Percentiles rank a stretch among this genome's conserved stretches.
These are phyloP conservation scores for Leccinum olivaceopallidum DNA, from an alignment of 768 basidiomycete genomes.

Conservation along the genomic window DNA sequence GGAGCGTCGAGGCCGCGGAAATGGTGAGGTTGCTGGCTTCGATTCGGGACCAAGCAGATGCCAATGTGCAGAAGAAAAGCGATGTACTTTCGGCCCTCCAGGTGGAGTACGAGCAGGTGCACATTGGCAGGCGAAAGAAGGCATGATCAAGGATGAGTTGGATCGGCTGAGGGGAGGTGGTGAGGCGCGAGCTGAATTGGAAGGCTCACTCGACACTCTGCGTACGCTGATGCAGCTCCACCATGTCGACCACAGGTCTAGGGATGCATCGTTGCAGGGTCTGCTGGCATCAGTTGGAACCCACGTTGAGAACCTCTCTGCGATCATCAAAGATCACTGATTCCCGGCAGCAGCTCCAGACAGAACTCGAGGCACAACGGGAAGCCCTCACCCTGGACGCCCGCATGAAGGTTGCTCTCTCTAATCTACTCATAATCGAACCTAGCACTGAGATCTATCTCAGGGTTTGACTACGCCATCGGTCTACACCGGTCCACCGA, in stretches of 20 bases:
- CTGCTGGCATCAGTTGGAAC: constrained; percentile 48
- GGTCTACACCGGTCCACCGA: constrained; percentile 26
- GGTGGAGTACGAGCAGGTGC: constrained; percentile 42
- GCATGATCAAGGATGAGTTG: constrained; percentile 51
- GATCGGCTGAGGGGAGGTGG: constrained; percentile 42
- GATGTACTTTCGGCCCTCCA: constrained; percentile 39
- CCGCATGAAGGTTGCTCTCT: constrained; percentile 37
- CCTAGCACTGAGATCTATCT: constrained; percentile 9
- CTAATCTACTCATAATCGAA: neutral
- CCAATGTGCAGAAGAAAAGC: constrained; percentile 44
- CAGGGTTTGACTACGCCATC: constrained; percentile 27
- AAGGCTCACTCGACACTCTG: constrained; percentile 48
- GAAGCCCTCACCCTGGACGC: constrained; percentile 41
- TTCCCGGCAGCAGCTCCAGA: constrained; percentile 48
- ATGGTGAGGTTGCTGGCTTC: constrained; percentile 41
- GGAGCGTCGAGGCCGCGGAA: constrained; percentile 42
- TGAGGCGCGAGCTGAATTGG: constrained; percentile 49
- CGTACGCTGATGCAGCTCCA: constrained; percentile 55
- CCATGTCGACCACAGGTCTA: constrained; percentile 50
- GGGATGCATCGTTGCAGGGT: constrained; percentile 50
- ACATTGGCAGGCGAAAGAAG: constrained; percentile 52
- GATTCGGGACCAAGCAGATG: constrained; percentile 32
- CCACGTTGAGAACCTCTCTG: constrained; percentile 53
- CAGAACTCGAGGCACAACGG: constrained; percentile 53
- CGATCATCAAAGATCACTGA: constrained; percentile 43